phyloP scores from a whole-genome alignment of 352 stramenopile species.

The Phytophthora citricola region DNA sequence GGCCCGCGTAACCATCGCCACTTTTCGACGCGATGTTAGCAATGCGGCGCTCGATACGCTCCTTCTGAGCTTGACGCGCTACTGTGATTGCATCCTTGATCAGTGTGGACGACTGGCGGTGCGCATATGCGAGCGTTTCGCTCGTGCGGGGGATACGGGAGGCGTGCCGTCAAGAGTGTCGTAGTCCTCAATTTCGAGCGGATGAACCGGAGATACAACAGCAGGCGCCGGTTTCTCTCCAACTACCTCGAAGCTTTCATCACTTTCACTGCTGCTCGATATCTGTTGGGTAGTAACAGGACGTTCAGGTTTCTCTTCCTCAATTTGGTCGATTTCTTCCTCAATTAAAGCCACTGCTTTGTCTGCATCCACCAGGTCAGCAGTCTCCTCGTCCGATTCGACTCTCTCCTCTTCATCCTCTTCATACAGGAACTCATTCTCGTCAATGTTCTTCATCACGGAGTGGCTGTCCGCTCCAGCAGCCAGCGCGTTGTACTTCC shows the following conservation, averaged over 20 bases:
- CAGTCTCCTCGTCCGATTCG: constrained; percentile 36
- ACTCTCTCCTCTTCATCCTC: constrained; percentile 49
- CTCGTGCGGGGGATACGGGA: constrained; percentile 38
- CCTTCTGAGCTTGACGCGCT: constrained; percentile 55
- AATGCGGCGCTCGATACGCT: constrained; percentile 69
- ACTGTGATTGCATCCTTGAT: constrained; percentile 65
- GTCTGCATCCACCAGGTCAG: not conserved
- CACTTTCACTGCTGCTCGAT: constrained; percentile 39
- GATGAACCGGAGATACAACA: constrained; percentile 20
- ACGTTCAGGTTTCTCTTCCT: constrained; percentile 3
- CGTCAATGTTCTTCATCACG: constrained; percentile 58
- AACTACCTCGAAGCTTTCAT: constrained; percentile 54
- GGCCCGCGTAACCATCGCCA: constrained; percentile 42
- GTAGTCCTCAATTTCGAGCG: constrained; percentile 29
- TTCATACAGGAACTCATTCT: constrained; percentile 59
- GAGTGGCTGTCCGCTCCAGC: constrained; percentile 30
- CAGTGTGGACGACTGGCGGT: constrained; percentile 44
- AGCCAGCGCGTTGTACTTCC: constrained; percentile 82
- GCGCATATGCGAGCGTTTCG: constrained; percentile 36
- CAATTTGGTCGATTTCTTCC: constrained; percentile 16
- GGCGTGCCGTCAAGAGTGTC: constrained; percentile 38
- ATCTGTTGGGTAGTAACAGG: constrained; percentile 4
- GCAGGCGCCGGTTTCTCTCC: constrained; percentile 23
- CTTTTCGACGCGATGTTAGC: constrained; percentile 54
- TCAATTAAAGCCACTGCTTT: not conserved